Conservation (phyloP, 163 green algal species). For the Chloroidium sp. region DNA sequence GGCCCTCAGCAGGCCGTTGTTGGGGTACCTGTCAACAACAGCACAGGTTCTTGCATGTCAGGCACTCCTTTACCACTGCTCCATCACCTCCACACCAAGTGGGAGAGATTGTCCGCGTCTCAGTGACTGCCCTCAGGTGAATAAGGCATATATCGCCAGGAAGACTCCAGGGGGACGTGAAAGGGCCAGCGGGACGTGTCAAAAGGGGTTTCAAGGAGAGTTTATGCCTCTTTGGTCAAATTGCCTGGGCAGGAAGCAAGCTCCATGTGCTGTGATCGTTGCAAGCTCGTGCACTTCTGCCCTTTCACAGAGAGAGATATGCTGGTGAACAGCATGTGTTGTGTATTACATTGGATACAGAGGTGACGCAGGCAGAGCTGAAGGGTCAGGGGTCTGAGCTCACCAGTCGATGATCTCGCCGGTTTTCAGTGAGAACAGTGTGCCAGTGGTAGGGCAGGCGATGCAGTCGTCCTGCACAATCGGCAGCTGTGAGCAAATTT, state of each 20-base stretch:
- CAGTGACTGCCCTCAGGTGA: no score
- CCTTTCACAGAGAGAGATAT: no score
- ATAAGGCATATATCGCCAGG: not conserved
- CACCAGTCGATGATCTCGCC: slow-evolving; percentile 78
- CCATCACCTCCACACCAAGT: not conserved
- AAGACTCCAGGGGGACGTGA: not conserved
- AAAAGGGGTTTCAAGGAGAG: not conserved
- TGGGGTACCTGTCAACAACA: slow-evolving; percentile 63
- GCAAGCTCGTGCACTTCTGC: no score
- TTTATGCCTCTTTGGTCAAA: not conserved
- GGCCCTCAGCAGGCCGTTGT: slow-evolving; percentile 75
- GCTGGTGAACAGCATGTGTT: no score
- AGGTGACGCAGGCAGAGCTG: no score
- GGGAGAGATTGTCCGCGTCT: not conserved
- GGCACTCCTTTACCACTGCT: not conserved
- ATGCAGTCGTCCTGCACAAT: slow-evolving; percentile 72
- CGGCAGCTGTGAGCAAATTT: not conserved
- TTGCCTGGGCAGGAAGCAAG: no score
- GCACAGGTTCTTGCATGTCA: not conserved
- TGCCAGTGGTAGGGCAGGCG: slow-evolving; percentile 80
- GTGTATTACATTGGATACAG: no score
- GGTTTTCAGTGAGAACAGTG: slow-evolving; percentile 82
- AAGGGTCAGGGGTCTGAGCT: no score
- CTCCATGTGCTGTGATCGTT: no score
- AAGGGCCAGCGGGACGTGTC: not conserved